phyloP scores from a whole-genome alignment of 2,329 filamentous ascomycete genomes.

The Fusarium acutatum region DNA sequence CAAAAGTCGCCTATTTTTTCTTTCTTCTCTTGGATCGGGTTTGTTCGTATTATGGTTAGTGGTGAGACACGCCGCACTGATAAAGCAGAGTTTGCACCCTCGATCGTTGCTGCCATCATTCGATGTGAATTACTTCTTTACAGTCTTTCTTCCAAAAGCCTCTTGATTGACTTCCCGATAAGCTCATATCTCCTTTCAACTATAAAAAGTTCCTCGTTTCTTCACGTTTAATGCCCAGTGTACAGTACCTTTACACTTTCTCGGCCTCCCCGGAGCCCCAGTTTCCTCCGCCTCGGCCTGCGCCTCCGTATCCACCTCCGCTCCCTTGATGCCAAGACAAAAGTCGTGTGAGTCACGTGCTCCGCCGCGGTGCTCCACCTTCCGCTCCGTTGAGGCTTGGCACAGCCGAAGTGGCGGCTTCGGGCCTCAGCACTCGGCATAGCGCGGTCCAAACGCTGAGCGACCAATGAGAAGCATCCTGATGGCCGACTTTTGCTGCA shows the following conservation, averaged over 20 bases:
- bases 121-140: neutral
- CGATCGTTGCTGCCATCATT: neutral
- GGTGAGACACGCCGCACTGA: constrained; percentile 3
- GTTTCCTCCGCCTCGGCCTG: neutral
- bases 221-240: neutral
- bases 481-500: neutral
- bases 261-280: constrained; percentile 6
- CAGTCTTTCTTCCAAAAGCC: neutral
- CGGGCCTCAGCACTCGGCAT: constrained; percentile 4
- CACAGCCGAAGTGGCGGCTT: constrained; percentile 21
- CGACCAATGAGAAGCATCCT: neutral
- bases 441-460: constrained; percentile 9
- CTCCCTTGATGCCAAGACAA: constrained; percentile 5
- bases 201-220: neutral
- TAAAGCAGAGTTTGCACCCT: neutral
- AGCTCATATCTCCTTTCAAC: neutral
- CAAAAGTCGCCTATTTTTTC: neutral
- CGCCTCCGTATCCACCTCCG: constrained; percentile 11
- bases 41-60: neutral
- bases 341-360: constrained; percentile 37
- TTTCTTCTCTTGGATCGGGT: neutral
- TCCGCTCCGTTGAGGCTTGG: constrained; percentile 26
- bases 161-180: neutral
- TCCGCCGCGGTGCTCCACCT: constrained; percentile 27
- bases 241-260: neutral